Percentiles rank a stretch among this genome's conserved stretches.
Conservation (phyloP, 805 yeast genomes). For the Saccharomycopsis lassenensis region DNA sequence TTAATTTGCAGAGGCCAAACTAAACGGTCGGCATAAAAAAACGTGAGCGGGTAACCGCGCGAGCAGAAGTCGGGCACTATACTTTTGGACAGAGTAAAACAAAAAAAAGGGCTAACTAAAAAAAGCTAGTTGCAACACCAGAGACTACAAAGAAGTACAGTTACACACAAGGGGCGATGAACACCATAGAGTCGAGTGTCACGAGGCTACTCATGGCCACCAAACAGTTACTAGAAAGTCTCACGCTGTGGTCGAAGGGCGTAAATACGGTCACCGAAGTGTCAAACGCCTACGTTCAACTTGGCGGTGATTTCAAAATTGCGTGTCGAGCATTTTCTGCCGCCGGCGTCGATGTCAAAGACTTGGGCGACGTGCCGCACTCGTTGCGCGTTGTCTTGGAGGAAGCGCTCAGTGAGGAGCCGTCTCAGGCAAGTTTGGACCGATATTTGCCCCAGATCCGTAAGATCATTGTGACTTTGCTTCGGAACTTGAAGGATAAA, state of each 20-base stretch:
- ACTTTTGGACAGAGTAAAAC: background rate
- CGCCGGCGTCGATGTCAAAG: constrained; percentile 72
- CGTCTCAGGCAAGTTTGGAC: constrained; percentile 75
- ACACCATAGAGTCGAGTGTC: constrained; percentile 67
- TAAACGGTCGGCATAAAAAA: too few species aligned
- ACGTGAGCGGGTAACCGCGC: too few species aligned
- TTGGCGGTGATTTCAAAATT: constrained; percentile 88
- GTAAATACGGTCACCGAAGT: constrained; percentile 75
- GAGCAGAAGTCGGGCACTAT: background rate
- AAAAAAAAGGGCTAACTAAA: too few species aligned
- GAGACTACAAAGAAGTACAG: too few species aligned
- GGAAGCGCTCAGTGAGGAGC: constrained; percentile 73
- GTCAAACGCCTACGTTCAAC: constrained; percentile 79
- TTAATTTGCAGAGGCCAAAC: too few species aligned
- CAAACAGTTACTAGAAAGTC: constrained; percentile 72
- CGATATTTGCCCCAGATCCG: constrained; percentile 74
- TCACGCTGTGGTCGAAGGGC: constrained; percentile 83
- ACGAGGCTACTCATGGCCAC: constrained; percentile 77
- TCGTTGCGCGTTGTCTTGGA: constrained; percentile 71
- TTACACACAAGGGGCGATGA: too few species aligned
- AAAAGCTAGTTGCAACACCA: too few species aligned
- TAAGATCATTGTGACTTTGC: constrained; percentile 69
- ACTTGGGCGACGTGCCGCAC: constrained; percentile 85
- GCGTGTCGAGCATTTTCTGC: constrained; percentile 70
- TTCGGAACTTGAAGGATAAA: constrained; percentile 71